Evolutionary conservation across 2,329 filamentous ascomycete species (phyloP), one percentile per base, ranked within the genome.

Genomic region (Truncatella angustata): DNA sequence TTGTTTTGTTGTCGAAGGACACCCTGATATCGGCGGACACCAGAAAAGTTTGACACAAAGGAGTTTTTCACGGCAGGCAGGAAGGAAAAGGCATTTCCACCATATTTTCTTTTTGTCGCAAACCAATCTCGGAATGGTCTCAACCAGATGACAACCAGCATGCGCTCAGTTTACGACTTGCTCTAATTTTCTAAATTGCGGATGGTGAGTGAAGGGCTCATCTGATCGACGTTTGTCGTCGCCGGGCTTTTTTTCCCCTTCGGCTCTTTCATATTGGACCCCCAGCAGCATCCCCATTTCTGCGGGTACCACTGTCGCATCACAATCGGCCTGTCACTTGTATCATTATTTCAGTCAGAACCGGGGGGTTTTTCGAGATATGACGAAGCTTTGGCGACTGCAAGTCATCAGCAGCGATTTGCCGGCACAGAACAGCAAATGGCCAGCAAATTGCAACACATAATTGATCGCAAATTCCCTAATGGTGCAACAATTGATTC

Each of bases 391-490:
- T 64, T 28, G 59, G 66, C 66, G 65, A 67, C 66, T 63, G 64
- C 51, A 63, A 39, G 61, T 62, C 63, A 56, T 58, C 58, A 56
- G 43, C 48, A 49, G 51, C 51, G 49, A 62, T 62, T 63, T 62
- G 62, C 61, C 58, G 60, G 64, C 64, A 63, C 59, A 65, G 61
- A 58, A 64, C 65, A 66, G 63, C 64, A 57, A 46, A 59, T 66
- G 62, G 55, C 63, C 63, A 59, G 64, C 65, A 67, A 60, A 66
- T 61, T 68, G 62, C 65, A 66, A 67, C 65, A 67, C 62, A 59
- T 68, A 68, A 68, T 68, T 68, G 61, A 68, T 67, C 65, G 66
- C 64, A 66, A 68, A 67, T 67, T 65, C 65, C 62, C 60, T 9
- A 59, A 63, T 63, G 64, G 65, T 67, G 65, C 65, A 68, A 63